Conservation (phyloP, 108 stramenopile genomes). For the Cyclotella distinguenda region DNA sequence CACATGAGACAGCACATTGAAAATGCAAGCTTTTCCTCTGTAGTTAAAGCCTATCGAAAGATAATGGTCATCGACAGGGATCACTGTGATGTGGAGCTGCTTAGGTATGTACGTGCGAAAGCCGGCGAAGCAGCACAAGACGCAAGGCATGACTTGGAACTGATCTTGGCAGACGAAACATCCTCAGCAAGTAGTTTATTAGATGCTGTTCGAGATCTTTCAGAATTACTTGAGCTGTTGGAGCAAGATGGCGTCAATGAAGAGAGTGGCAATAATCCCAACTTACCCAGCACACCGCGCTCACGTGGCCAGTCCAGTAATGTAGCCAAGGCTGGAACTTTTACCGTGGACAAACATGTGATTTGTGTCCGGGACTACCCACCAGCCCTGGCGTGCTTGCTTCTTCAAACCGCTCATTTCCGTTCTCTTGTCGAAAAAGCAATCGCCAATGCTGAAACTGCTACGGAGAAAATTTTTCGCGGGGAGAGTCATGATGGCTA, state of each 20-base stretch:
- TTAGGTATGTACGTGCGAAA: slow-evolving; percentile 75
- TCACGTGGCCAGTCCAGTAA: slow-evolving; percentile 13
- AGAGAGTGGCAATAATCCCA: slow-evolving; percentile 1
- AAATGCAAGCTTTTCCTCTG: slow-evolving; percentile 77
- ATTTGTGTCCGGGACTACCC: slow-evolving; percentile 78
- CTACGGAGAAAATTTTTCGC: slow-evolving; percentile 56
- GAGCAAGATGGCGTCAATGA: slow-evolving; percentile 53
- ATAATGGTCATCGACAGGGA: slow-evolving; percentile 80
- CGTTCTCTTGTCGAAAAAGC: slow-evolving; percentile 59
- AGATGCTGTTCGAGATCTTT: slow-evolving; percentile 80
- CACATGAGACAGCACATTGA: slow-evolving; percentile 88
- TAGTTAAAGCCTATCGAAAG: slow-evolving; percentile 85
- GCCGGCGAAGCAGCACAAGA: slow-evolving; percentile 81
- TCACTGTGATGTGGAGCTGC: slow-evolving; percentile 70
- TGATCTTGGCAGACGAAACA: slow-evolving; percentile 74
- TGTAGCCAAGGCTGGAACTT: slow-evolving; percentile 44
- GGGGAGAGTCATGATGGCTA: slow-evolving; percentile 57
- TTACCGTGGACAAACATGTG: slow-evolving; percentile 59
- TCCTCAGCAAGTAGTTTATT: slow-evolving; percentile 61
- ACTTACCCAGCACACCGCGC: slow-evolving; percentile 18
- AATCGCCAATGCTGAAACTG: slow-evolving; percentile 59
- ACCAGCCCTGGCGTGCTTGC: slow-evolving; percentile 76
- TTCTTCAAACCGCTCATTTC: slow-evolving; percentile 82
- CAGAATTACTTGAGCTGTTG: slow-evolving; percentile 74
- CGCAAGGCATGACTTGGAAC: slow-evolving; percentile 74